A percentile compares a stretch with the other conserved stretches of the same genome.
phyloP scores from a whole-genome alignment of 2,329 filamentous ascomycete genomes.

The Cladorrhinum sp. region DNA sequence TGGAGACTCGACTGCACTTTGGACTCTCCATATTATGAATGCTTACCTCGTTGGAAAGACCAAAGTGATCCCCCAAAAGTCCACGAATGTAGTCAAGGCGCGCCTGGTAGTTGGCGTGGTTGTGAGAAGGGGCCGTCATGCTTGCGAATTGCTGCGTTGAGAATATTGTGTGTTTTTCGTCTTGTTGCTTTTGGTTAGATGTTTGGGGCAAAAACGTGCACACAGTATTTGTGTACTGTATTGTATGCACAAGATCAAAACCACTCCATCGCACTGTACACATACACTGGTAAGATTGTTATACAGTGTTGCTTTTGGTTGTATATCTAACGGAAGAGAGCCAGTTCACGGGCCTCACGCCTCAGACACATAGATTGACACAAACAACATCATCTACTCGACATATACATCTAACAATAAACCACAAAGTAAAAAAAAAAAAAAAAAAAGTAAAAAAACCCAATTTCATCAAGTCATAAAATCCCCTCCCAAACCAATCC shows the following conservation, averaged over 20 bases:
- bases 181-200: slow-evolving; percentile 5
- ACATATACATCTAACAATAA: not conserved
- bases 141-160: slow-evolving; percentile 5
- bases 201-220: slow-evolving; percentile 4
- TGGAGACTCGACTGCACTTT: too few species aligned
- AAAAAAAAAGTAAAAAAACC: not conserved
- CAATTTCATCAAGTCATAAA: not conserved
- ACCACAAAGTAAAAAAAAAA: not conserved
- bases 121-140: slow-evolving; percentile 10
- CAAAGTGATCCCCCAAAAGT: slow-evolving; percentile 5
- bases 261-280: not conserved
- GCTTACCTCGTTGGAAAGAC: slow-evolving; percentile 1
- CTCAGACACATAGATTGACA: too few species aligned
- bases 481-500: not conserved
- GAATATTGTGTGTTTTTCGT: slow-evolving; percentile 5
- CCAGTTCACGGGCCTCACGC: too few species aligned
- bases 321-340: too few species aligned
- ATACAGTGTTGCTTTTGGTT: too few species aligned
- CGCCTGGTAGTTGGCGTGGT: slow-evolving; percentile 13
- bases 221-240: slow-evolving; percentile 3
- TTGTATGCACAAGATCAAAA: slow-evolving; percentile 6
- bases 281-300: too few species aligned
- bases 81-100: slow-evolving; percentile 12
- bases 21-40: too few species aligned
- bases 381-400: not conserved